phyloP scores from a whole-genome alignment of 306 rosid genomes.

The Luffa acutangula region DNA sequence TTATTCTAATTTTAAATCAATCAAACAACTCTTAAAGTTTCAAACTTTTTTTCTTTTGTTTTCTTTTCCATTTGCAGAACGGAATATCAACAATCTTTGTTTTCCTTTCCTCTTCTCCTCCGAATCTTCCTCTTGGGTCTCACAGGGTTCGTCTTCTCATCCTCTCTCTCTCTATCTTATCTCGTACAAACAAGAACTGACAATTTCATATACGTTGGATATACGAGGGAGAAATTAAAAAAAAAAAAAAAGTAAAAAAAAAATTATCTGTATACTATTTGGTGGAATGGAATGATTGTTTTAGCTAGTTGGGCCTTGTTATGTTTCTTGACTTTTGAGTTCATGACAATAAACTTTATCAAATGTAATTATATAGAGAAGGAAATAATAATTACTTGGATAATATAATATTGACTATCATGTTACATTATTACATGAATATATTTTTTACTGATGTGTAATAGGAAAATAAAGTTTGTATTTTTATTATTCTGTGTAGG shows the following conservation, averaged over 20 bases:
- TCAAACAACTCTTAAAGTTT: neutral
- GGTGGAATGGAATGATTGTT: too few species aligned
- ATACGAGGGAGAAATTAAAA: too few species aligned
- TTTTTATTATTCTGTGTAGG: constrained; percentile 22
- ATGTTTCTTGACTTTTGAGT: neutral
- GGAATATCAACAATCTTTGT: constrained; percentile 31
- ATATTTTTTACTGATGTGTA: neutral
- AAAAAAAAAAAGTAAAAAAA: too few species aligned
- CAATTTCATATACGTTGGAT: too few species aligned
- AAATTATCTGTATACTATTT: too few species aligned
- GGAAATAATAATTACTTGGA: neutral
- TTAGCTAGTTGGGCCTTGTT: neutral
- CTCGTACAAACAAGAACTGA: too few species aligned
- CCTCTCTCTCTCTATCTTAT: neutral
- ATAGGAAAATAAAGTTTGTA: neutral
- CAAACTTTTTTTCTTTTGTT: neutral
- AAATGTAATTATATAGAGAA: neutral
- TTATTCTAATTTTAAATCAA: neutral
- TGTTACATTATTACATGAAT: neutral
- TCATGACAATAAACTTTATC: neutral
- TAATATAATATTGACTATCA: neutral
- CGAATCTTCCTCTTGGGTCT: constrained; percentile 57
- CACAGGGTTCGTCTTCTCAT: constrained; percentile 40
- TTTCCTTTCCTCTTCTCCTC: constrained; percentile 40
- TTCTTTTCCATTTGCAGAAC: constrained; percentile 15